phyloP scores from a whole-genome alignment of 83 land plant species.

The Isoetes engelmannii region DNA sequence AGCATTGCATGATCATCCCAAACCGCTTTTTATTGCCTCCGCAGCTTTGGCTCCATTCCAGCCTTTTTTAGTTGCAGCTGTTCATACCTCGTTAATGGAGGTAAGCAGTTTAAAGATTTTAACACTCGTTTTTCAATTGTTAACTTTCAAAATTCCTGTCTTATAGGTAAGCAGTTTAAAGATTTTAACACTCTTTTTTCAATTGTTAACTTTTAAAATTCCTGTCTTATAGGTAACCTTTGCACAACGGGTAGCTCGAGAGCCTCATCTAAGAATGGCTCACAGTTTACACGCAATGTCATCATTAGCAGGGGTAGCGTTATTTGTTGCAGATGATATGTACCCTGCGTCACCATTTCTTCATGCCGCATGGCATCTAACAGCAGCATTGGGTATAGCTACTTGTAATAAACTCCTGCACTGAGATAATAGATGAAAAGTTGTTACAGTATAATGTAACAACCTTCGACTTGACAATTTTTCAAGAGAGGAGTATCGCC shows the following conservation, averaged over 20 bases:
- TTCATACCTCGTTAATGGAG: slow-evolving; percentile 89
- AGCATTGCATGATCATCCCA: slow-evolving; percentile 38
- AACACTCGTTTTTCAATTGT: no score
- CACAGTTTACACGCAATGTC: slow-evolving; percentile 43
- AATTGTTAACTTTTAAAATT: no score
- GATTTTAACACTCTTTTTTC: no score
- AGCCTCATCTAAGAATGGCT: neutral
- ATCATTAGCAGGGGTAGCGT: slow-evolving; percentile 55
- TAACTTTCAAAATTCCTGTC: no score
- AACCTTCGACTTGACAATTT: neutral
- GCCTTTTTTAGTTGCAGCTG: slow-evolving; percentile 70
- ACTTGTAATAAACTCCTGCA: slow-evolving; percentile 27
- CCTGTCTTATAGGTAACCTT: slow-evolving; percentile 12
- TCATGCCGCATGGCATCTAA: slow-evolving; percentile 97
- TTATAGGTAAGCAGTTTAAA: slow-evolving; percentile 41
- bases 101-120: slow-evolving; percentile 19
- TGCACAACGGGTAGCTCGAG: neutral
- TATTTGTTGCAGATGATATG: slow-evolving; percentile 72
- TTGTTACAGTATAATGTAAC: neutral
- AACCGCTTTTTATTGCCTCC: slow-evolving; percentile 63
- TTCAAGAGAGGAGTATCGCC: neutral
- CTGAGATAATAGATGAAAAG: slow-evolving; percentile 8
- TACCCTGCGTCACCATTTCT: slow-evolving; percentile 75
- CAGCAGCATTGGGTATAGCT: slow-evolving; percentile 81
- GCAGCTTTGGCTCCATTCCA: slow-evolving; percentile 66